Base-by-base conservation (phyloP, 164 flowering plant species). In the Aristolochia contorta region DNA sequence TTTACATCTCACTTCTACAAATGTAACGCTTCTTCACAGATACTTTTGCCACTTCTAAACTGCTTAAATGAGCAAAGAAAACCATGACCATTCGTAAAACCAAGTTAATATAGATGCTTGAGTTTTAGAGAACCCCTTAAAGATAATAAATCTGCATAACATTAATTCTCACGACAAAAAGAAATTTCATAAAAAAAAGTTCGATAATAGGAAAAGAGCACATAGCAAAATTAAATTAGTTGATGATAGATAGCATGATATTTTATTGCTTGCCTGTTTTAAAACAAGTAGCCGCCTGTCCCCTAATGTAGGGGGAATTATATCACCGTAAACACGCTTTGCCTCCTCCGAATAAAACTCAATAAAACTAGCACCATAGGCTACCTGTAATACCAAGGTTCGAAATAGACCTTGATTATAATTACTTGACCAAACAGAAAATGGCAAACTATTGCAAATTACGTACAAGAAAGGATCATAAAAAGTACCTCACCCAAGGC, bases 271-370 rank as follows among this genome's bases (percentile, higher is more conserved):
- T 54, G 79, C 99, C 96, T 93, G 99, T 77, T 84, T 94, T 60
- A 94, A 63, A 60, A 89, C 96, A 71, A 94, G 76, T 71, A 94
- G 68, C 41, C 97, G 79, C 12, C 99, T 91, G 78, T 91, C 99
- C 61, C 82, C 57, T 46, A 85, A 65, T 48, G 89, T 74, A 19
- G 96, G 24, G 15, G 99, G 97, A 68, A 94, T 88, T 65, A 94
- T 87, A 71, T 94, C 99, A 46, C 99, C 99, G 80, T 94, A 94
- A 5, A 85, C 67, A 59, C 97, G 92, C 66, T 89, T 94, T 52
- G 95, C 99, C 71, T 94, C 99, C 80, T 94, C 99, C 0, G 96
- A 83, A 69, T 55, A 86, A 74, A 85, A 94, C 78, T 94, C 99
- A 60, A 94, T 78, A 68, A 91, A 91, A 68, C 80, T 69, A 22